Evolutionary conservation across 345 rosid genomes (phyloP).

Genomic region (Gynandropsis gynandra): DNA sequence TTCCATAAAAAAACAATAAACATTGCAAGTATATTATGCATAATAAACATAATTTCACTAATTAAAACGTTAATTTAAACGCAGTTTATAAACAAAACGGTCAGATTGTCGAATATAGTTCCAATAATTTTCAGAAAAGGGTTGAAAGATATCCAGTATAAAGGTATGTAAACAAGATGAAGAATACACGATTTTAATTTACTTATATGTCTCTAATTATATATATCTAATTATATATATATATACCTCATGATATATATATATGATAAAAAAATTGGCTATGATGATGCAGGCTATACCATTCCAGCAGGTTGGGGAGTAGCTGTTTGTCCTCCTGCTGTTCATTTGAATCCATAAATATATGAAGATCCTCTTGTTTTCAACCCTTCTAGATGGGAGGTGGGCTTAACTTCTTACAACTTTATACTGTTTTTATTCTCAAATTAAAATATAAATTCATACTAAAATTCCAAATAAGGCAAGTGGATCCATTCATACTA

Average conservation of each 20-base stretch:
- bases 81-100: slow-evolving; percentile 28
- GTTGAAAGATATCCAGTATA: slow-evolving; percentile 16
- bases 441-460: no score
- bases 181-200: not conserved
- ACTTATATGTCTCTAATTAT: not conserved
- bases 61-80: slow-evolving; percentile 11
- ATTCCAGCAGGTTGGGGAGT: slow-evolving; percentile 93
- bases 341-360: slow-evolving; percentile 64
- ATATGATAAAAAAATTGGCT: slow-evolving; percentile 11
- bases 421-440: no score
- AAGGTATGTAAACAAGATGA: slow-evolving; percentile 12
- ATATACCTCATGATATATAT: no score
- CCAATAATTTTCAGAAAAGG: slow-evolving; percentile 25
- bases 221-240: no score
- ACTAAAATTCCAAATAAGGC: no score
- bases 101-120: slow-evolving; percentile 23
- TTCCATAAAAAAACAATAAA: not conserved
- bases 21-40: not conserved
- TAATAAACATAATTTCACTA: not conserved
- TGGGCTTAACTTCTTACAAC: slow-evolving; percentile 21
- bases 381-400: slow-evolving; percentile 93
- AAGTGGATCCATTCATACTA: no score
- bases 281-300: slow-evolving; percentile 49
- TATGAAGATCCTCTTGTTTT: slow-evolving; percentile 72
- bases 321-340: slow-evolving; percentile 93